Evolutionary conservation across 1,139 yeast genomes (phyloP), one percentile per base, ranked within the genome.

Genomic region (Debaryomyces coudertii): DNA sequence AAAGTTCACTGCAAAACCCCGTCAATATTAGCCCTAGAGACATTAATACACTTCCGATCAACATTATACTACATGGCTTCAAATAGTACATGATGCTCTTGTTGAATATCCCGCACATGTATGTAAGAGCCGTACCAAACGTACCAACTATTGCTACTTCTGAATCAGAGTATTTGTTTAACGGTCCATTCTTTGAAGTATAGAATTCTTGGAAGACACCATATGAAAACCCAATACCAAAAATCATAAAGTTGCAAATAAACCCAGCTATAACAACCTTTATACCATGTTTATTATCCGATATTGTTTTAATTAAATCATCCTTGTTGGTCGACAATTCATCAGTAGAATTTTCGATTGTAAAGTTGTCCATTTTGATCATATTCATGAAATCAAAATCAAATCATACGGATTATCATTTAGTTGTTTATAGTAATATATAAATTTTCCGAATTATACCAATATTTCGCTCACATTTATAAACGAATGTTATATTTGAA

Each of bases 181-280:
- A 52, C 2, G 73, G 72, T 1, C 73, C 73, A 2, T 40, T 27
- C 7, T 44, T 12, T 1, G 69, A 57, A 1, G 63, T 56, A 43
- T 68, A 68, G 47, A 52, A 68, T 27, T 68, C 72, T 45, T 68
- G 72, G 42, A 63, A 66, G 6, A 68, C 66, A 47, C 73, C 73
- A 48, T 63, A 68, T 11, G 71, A 60, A 50, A 68, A 68, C 5
- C 64, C 58, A 7, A 65, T 57, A 0, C 73, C 73, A 49, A 68
- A 67, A 1, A 67, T 69, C 49, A 65, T 57, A 48, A 68, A 68
- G 41, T 67, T 66, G 29, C 66, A 58, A 4, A 66, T 41, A 44
- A 68, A 68, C 1, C 73, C 73, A 1, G 71, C 61, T 2, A 59
- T 27, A 1, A 61, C 47, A 2, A 49, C 41, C 14, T 18, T 45